Evolutionary conservation across 805 yeast species (phyloP), one percentile per base, ranked within the genome.

Genomic region (Kazachstania psychrophila): DNA sequence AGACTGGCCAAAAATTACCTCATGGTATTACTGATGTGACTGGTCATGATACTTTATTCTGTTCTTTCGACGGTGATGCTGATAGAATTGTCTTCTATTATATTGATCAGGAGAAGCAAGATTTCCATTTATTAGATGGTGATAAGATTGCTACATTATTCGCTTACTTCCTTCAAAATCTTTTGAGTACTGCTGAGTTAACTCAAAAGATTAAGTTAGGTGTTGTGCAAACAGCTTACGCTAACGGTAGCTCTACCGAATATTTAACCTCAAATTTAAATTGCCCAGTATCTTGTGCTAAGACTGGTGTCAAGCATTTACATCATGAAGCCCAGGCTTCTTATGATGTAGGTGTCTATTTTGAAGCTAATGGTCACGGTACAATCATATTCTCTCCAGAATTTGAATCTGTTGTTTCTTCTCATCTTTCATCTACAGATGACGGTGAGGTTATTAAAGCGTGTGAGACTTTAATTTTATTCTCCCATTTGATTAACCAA

Each of bases 311-410:
- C 24, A 92, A 92, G 61, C 95, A 92, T 62, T 66, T 92, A 45
- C 98, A 92, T 57, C 96, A 89, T 53, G 71, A 63, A 41, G 94
- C 87, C 34, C 92, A 94, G 1, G 75, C 72, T 41, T 70, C 75
- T 29, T 92, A 73, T 53, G 97, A 87, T 52, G 71, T 89, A 43
- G 98, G 98, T 18, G 78, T 92, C 12, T 92, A 92, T 62, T 92
- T 92, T 51, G 98, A 92, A 65, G 98, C 98, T 37, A 92, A 92
- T 56, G 98, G 98, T n/a, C 98, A 92, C 56, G 98, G 98, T 11
- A 92, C 98, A 0, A 94, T 89, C 6, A 67, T 86, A 15, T 92
- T 92, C 56, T 75, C 84, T 4, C 69, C 74, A 1, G 57, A 62
- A 11, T 73, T 75, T 38, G 60, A 60, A 17, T 49, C 54, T 23